These are phyloP conservation scores for Ramaria sp. DNA, from an alignment of 768 basidiomycete species.

Conservation along the genomic window DNA sequence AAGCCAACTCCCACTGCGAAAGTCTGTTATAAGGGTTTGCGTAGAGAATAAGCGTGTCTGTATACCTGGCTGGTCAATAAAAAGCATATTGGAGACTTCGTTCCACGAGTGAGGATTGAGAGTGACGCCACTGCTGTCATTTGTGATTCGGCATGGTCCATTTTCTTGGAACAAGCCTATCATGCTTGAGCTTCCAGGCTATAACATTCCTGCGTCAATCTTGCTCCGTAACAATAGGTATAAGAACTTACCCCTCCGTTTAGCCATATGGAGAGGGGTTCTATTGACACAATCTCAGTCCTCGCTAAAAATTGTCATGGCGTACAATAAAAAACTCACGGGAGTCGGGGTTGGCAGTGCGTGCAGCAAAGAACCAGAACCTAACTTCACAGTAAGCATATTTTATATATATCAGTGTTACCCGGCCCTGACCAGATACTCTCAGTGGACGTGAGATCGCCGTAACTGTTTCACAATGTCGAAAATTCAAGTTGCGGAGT, in stretches of 20 bases:
- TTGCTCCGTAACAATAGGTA: background rate
- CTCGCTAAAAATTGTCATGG: background rate
- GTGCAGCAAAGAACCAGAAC: conserved; percentile 63
- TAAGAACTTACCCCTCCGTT: conserved; percentile 36
- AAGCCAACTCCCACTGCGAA: conserved; percentile 42
- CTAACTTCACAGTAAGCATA: conserved; percentile 19
- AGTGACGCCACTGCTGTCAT: conserved; percentile 37
- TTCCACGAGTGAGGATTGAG: conserved; percentile 52
- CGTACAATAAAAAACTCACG: background rate
- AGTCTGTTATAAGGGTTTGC: background rate
- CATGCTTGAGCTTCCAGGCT: conserved; percentile 32
- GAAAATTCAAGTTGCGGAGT: background rate
- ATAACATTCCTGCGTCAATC: background rate
- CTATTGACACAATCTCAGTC: conserved; percentile 11
- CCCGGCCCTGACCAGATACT: conserved; percentile 40
- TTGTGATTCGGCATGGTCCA: conserved; percentile 34
- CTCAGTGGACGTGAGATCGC: conserved; percentile 42
- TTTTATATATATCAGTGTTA: background rate
- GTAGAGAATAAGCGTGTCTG: background rate
- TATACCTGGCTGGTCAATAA: conserved; percentile 46
- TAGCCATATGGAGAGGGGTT: conserved; percentile 58
- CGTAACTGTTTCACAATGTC: conserved; percentile 32
- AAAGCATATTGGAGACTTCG: conserved; percentile 46
- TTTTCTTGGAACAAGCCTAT: conserved; percentile 32
- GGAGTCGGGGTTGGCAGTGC: conserved; percentile 37